These are phyloP conservation scores for Botryotinia globosa DNA, from an alignment of 2,329 filamentous ascomycete genomes.

Conservation along the genomic window DNA sequence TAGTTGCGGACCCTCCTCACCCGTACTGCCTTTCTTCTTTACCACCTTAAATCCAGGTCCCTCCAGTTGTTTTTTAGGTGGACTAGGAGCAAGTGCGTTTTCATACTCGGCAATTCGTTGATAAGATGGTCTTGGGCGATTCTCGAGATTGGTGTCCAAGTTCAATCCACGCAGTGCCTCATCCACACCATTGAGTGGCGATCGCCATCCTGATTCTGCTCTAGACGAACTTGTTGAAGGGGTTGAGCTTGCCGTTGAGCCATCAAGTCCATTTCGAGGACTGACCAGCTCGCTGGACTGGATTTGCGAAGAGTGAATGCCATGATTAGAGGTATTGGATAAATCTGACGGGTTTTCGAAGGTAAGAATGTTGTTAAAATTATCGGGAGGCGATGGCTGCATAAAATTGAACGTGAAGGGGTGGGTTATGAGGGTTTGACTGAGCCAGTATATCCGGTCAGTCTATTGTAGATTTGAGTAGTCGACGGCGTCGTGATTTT, in stretches of 20 bases:
- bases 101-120: constrained; percentile 60
- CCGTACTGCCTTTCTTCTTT: constrained; percentile 42
- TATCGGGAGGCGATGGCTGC: constrained; percentile 56
- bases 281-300: constrained; percentile 40
- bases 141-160: constrained; percentile 33
- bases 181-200: constrained; percentile 44
- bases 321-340: constrained; percentile 52
- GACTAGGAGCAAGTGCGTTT: constrained; percentile 51
- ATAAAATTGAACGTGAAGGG: constrained; percentile 53
- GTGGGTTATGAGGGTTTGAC: constrained; percentile 30
- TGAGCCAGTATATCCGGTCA: constrained; percentile 40
- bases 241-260: constrained; percentile 24
- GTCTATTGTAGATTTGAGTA: constrained; percentile 27
- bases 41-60: constrained; percentile 55
- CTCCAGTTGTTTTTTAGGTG: constrained; percentile 43
- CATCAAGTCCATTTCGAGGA: constrained; percentile 30
- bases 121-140: constrained; percentile 35
- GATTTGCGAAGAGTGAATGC: constrained; percentile 48
- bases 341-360: constrained; percentile 40
- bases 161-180: constrained; percentile 55
- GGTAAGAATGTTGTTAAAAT: constrained; percentile 45
- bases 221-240: constrained; percentile 28
- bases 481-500: constrained; percentile 20
- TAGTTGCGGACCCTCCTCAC: constrained; percentile 32
- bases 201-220: constrained; percentile 12